phyloP scores from a whole-genome alignment of 2,329 filamentous ascomycete genomes.

The Lasiodiplodia citricola region DNA sequence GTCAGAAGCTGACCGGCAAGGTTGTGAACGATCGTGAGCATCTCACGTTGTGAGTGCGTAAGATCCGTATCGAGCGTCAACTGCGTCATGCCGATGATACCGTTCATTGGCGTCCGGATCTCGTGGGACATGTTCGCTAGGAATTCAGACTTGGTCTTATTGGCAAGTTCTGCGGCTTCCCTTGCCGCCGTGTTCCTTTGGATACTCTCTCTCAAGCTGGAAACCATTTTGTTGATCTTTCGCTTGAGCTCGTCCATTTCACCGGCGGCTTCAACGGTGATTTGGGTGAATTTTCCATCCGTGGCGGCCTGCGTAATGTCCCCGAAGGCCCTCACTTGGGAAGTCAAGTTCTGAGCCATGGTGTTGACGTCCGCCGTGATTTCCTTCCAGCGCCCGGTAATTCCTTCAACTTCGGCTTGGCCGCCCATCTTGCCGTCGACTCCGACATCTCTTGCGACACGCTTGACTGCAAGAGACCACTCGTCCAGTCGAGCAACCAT shows the following conservation, averaged over 20 bases:
- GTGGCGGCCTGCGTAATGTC: constrained; percentile 98
- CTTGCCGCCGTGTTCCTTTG: constrained; percentile 94
- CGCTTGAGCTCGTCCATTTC: constrained; percentile 99
- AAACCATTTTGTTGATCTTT: constrained; percentile 99
- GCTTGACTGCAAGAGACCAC: constrained; percentile 94
- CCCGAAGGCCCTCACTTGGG: constrained; percentile 95
- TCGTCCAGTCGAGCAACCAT: constrained; percentile 96
- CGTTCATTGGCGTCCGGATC: constrained; percentile 96
- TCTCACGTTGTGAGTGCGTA: constrained; percentile 93
- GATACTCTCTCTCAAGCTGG: constrained; percentile 92
- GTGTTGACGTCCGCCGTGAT: constrained; percentile 97
- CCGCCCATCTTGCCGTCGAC: constrained; percentile 99
- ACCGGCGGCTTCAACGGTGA: constrained; percentile 95
- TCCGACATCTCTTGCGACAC: constrained; percentile 94
- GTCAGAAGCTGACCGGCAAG: constrained; percentile 94
- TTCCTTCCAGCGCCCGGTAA: constrained; percentile 96
- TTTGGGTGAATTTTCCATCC: constrained; percentile 94
- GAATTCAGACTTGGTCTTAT: constrained; percentile 98
- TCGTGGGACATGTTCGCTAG: constrained; percentile 99
- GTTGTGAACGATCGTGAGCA: constrained; percentile 98
- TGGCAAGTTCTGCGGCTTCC: constrained; percentile 93
- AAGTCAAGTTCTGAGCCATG: constrained; percentile 83
- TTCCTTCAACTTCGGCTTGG: constrained; percentile 90
- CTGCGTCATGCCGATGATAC: constrained; percentile 98
- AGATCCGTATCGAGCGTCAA: constrained; percentile 92